Conservation (phyloP, 495 filamentous ascomycete species). For the Penicillium maclennaniae region DNA sequence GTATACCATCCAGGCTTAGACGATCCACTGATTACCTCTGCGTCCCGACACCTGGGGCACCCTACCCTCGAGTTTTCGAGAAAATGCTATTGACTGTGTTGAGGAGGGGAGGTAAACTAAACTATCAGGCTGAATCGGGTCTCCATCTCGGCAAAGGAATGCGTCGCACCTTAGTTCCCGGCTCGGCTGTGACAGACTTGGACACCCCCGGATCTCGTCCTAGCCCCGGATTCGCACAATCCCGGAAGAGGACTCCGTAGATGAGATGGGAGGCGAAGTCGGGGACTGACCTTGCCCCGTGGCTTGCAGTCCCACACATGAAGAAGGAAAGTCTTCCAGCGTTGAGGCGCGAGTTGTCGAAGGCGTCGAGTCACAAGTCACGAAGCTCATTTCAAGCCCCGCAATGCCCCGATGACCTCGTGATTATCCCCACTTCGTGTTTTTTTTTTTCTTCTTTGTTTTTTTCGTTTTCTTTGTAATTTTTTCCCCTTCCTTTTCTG, state of each 20-base stretch:
- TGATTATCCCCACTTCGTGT: conserved; percentile 7
- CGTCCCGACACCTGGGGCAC: no score
- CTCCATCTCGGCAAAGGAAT: conserved; percentile 10
- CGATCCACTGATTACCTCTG: no score
- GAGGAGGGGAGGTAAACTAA: no score
- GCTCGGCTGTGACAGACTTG: conserved; percentile 6
- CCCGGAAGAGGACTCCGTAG: not conserved
- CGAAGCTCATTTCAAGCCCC: not conserved
- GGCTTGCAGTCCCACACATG: conserved; percentile 7
- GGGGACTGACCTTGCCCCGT: conserved; percentile 12
- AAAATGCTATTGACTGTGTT: no score
- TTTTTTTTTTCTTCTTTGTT: not conserved
- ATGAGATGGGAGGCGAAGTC: not conserved
- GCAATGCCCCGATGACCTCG: conserved; percentile 10
- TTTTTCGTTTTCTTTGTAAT: not conserved
- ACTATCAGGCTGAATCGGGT: conserved; percentile 8
- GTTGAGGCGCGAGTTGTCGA: no score
- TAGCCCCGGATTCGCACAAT: not conserved
- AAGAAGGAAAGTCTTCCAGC: not conserved
- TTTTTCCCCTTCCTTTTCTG: not conserved
- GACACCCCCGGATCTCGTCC: not conserved
- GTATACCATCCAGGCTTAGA: no score
- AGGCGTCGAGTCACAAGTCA: not conserved
- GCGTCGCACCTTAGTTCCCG: conserved; percentile 7
- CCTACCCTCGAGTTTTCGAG: no score